These are phyloP conservation scores for Naegleria lovaniensis DNA, from an alignment of 208 protist genomes.

Conservation along the genomic window DNA sequence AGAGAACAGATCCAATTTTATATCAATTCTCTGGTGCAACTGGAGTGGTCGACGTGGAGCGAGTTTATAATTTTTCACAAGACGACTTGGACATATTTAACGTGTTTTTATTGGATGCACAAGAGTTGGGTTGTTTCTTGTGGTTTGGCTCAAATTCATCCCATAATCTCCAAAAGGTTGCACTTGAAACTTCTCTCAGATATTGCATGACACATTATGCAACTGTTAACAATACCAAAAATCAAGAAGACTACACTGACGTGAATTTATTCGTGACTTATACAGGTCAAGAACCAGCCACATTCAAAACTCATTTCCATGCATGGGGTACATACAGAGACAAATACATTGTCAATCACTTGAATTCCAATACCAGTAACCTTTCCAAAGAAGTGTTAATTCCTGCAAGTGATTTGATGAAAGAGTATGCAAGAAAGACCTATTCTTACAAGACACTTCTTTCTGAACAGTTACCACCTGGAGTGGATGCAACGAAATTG, in stretches of 20 bases:
- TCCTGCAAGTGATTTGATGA: background rate
- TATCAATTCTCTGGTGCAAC: background rate
- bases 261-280: background rate
- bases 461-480: background rate
- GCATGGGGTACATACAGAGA: background rate
- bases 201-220: background rate
- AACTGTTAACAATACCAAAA: background rate
- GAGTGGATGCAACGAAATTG: conserved; percentile 6
- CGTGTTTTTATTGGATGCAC: background rate
- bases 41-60: background rate
- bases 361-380: background rate
- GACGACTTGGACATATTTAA: background rate
- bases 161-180: background rate
- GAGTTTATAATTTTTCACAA: background rate
- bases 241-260: background rate
- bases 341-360: background rate
- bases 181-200: background rate
- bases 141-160: background rate
- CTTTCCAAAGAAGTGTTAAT: background rate
- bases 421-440: background rate
- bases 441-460: conserved; percentile 8
- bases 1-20: background rate
- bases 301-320: conserved; percentile 10
- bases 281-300: background rate
- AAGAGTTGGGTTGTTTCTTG: background rate